Conservation (phyloP, 2,329 filamentous ascomycete genomes). For the Plectosphaerella cucumerina region DNA sequence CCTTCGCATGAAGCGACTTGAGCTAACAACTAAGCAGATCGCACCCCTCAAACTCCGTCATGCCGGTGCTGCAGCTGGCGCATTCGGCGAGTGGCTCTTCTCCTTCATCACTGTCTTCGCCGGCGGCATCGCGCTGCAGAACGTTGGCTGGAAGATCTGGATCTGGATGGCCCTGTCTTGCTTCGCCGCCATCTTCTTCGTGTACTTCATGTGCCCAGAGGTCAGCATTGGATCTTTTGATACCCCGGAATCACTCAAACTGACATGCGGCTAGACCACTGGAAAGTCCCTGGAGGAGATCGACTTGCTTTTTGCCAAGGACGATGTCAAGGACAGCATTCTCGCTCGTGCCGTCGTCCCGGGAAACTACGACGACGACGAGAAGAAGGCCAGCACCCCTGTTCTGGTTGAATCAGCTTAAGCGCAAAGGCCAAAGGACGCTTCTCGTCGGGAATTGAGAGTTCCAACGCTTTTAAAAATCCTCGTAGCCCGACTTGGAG, state of each 20-base stretch:
- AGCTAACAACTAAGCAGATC: constrained; percentile 2
- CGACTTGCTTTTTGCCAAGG: constrained; percentile 3
- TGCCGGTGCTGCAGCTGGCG: constrained; percentile 10
- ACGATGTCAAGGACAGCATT: constrained; percentile 1
- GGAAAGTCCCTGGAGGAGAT: constrained; percentile 4
- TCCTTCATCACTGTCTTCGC: constrained; percentile 12
- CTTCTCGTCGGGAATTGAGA: background rate
- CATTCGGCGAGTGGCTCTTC: constrained; percentile 12
- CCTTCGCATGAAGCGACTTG: background rate
- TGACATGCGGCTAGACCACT: background rate
- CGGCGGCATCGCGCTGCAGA: constrained; percentile 11
- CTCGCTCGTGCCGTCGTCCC: background rate
- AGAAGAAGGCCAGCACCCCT: background rate
- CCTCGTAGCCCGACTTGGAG: background rate
- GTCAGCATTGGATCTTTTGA: background rate
- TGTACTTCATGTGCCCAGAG: constrained; percentile 5
- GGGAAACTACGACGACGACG: background rate
- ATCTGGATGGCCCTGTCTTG: constrained; percentile 11
- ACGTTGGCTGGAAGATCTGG: constrained; percentile 12
- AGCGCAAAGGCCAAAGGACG: background rate
- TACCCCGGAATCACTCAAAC: background rate
- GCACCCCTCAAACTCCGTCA: constrained; percentile 9
- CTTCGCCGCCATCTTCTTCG: constrained; percentile 4
- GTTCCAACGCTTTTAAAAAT: background rate
- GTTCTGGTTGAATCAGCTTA: background rate